Evolutionary conservation across 768 basidiomycete species (phyloP).

Genomic region (Boletales sp.): DNA sequence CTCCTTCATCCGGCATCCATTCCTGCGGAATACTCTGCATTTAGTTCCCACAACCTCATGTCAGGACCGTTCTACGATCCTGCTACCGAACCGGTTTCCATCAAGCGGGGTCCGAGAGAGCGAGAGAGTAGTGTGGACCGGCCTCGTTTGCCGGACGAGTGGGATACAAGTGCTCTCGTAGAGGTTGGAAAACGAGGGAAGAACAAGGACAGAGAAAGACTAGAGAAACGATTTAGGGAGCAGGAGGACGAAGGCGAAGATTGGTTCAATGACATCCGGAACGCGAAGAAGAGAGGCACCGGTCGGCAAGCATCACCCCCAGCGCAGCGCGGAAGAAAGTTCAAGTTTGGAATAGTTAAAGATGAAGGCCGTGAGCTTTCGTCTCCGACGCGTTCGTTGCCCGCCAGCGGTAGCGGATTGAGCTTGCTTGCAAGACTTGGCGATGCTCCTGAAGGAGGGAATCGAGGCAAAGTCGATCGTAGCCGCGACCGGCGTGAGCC

Average conservation of each 20-base stretch:
- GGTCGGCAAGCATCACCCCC: slow-evolving; percentile 9
- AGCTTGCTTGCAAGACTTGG: slow-evolving; percentile 37
- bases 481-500: slow-evolving; percentile 3
- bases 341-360: slow-evolving; percentile 36
- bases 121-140: slow-evolving; percentile 23
- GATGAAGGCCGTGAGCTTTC: slow-evolving; percentile 24
- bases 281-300: slow-evolving; percentile 27
- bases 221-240: slow-evolving; percentile 49
- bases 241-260: slow-evolving; percentile 59
- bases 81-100: slow-evolving; percentile 26
- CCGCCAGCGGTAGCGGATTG: slow-evolving; percentile 17
- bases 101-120: slow-evolving; percentile 40
- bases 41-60: slow-evolving; percentile 56
- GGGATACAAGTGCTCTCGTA: slow-evolving; percentile 45
- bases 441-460: slow-evolving; percentile 7
- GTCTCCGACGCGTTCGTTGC: slow-evolving; percentile 11
- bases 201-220: slow-evolving; percentile 53
- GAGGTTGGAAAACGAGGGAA: slow-evolving; percentile 66
- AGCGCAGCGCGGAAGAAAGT: slow-evolving; percentile 27
- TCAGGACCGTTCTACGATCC: slow-evolving; percentile 65
- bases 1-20: slow-evolving; percentile 36
- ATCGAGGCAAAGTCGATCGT: slow-evolving; percentile 4
- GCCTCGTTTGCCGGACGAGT: slow-evolving; percentile 36
- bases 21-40: slow-evolving; percentile 60
- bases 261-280: slow-evolving; percentile 55